Evolutionary conservation across 306 rosid genomes (phyloP), one percentile per base, ranked within the genome.

Genomic region (Lablab purpureus): DNA sequence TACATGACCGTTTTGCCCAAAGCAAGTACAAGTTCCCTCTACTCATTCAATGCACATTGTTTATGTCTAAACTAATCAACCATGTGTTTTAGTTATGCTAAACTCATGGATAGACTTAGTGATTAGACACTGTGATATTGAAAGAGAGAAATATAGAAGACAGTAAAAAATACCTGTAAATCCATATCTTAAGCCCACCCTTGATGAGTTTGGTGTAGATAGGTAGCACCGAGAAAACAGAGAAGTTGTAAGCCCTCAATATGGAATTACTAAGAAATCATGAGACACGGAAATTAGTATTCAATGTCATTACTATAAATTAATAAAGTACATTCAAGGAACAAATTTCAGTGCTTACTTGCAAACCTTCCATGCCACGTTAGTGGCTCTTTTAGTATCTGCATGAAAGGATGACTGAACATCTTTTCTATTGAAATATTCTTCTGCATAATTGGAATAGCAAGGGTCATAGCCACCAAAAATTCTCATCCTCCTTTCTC

Each of bases 391-490:
- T 51, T 22, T 30, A 37, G 43, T 18, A 50, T 56, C 55, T 36
- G 83, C 88, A 76, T 85, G 88, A 37, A 88, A 76, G 58, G 89
- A 81, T 67, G 85, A 78, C 23, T 84, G 87, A 75, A 86, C 89
- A 78, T 86, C 88, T 60, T 65, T 49, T 68, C 82, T 84, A 60
- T 88, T 88, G 80, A 88, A 84, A 76, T 71, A 88, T 22, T 84
- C 75, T 84, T 86, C 85, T 28, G 85, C 87, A 77, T 88, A 81
- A 25, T 40, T 62, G 5, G 91, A 88, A 79, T 75, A 85, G 67
- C 91, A 88, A 13, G 91, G 91, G 6, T 88, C 91, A 68, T 85
- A 85, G 45, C 91, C 91, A 12, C 91, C 88, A 52, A 81, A 86
- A 7, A 83, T 76, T 84, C 91, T 81, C 86, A 67, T 81, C 49